These are phyloP conservation scores for Beta vulgaris DNA, from an alignment of 148 eudicot genomes.

Conservation along the genomic window DNA sequence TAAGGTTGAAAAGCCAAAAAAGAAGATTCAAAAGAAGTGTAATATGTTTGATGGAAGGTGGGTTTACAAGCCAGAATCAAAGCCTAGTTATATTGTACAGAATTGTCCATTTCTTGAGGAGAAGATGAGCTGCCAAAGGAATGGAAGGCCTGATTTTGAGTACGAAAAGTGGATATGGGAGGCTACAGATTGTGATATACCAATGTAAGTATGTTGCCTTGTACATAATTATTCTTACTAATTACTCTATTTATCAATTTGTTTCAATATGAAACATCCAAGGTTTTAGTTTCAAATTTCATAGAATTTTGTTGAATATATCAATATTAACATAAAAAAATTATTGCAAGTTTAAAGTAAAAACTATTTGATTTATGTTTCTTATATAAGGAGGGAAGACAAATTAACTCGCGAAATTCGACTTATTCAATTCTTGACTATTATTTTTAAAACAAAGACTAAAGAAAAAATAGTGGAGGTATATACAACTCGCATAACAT, in stretches of 20 bases:
- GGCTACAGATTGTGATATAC: conserved; percentile 44
- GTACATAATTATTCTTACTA: not conserved
- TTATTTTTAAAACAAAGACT: no score
- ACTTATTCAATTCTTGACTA: no score
- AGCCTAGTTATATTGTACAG: conserved; percentile 29
- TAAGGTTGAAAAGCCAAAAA: not conserved
- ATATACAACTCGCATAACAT: no score
- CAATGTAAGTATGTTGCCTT: conserved; percentile 29
- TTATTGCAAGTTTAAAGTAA: no score
- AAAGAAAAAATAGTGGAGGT: no score
- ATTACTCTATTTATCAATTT: not conserved
- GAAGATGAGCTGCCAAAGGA: conserved; percentile 47
- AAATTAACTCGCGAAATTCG: no score
- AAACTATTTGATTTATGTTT: no score
- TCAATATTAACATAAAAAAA: no score
- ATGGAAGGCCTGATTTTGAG: conserved; percentile 50
- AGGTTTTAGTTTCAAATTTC: not conserved
- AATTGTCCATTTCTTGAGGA: conserved; percentile 48
- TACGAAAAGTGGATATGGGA: conserved; percentile 54
- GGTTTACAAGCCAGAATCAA: conserved; percentile 26
- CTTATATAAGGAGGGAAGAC: no score
- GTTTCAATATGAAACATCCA: not conserved
- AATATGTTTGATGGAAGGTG: conserved; percentile 39
- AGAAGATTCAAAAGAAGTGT: not conserved
- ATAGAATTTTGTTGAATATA: no score